phyloP scores from a whole-genome alignment of 75 land plant genomes.

The Isoetes taiwanensis region DNA sequence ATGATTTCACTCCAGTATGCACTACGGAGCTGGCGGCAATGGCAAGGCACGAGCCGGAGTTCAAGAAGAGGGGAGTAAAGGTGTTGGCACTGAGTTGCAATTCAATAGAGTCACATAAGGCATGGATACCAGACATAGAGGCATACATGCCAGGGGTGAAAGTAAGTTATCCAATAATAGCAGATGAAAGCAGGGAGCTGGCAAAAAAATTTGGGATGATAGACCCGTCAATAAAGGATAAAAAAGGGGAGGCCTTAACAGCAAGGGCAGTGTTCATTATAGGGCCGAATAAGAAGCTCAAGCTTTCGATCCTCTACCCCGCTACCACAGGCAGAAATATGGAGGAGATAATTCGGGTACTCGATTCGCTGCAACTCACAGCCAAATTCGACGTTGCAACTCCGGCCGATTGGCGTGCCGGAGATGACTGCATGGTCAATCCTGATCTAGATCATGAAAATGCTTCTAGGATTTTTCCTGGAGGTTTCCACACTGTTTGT shows the following conservation, averaged over 20 bases:
- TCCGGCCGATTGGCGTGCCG: conserved; percentile 38
- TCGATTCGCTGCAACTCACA: conserved; percentile 40
- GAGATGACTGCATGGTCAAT: conserved; percentile 33
- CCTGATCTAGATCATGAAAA: conserved; percentile 22
- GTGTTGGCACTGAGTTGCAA: conserved; percentile 43
- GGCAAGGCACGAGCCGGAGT: conserved; percentile 27
- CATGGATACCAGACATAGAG: conserved; percentile 37
- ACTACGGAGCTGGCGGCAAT: conserved; percentile 37
- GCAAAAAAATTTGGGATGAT: conserved; percentile 35
- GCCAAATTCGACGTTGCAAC: conserved; percentile 33
- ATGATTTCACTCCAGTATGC: conserved; percentile 45
- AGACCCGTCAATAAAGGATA: conserved; percentile 32
- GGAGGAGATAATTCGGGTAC: conserved; percentile 29
- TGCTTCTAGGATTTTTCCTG: conserved; percentile 31
- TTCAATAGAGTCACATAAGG: conserved; percentile 29
- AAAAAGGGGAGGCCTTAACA: conserved; percentile 24
- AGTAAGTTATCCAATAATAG: conserved; percentile 28
- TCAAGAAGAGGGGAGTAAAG: conserved; percentile 31
- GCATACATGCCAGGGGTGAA: conserved; percentile 11
- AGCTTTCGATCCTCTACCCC: conserved; percentile 39
- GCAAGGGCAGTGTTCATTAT: conserved; percentile 32
- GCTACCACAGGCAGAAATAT: conserved; percentile 43
- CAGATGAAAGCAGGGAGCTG: conserved; percentile 29
- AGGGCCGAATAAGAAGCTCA: conserved; percentile 34
- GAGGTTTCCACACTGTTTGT: conserved; percentile 27